A percentile compares a stretch with the other conserved stretches of the same genome.
These are phyloP conservation scores for Scheffersomyces ergatensis DNA, from an alignment of 805 yeast species.

Conservation along the genomic window DNA sequence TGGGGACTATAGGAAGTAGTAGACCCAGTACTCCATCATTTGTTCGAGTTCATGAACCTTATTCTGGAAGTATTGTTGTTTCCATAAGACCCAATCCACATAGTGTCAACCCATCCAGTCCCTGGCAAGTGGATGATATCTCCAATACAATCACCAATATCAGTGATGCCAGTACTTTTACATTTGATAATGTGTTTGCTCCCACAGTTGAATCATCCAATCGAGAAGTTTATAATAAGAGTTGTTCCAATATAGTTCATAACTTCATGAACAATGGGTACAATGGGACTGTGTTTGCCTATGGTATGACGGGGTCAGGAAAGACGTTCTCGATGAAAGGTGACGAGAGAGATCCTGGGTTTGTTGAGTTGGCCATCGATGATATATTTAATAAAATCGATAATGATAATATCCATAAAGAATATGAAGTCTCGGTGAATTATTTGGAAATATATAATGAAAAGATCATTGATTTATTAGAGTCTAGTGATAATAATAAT, in stretches of 20 bases:
- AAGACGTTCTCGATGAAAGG: slow-evolving; percentile 89
- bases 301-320: slow-evolving; percentile 94
- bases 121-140: slow-evolving; percentile 45
- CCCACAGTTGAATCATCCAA: slow-evolving; percentile 47
- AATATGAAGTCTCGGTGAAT: slow-evolving; percentile 55
- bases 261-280: slow-evolving; percentile 64
- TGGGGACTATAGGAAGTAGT: slow-evolving; percentile 20
- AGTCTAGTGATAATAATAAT: background rate
- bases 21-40: slow-evolving; percentile 40
- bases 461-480: slow-evolving; percentile 72
- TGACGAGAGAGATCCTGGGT: slow-evolving; percentile 57
- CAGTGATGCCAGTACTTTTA: slow-evolving; percentile 60
- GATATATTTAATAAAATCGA: slow-evolving; percentile 53
- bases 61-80: slow-evolving; percentile 72
- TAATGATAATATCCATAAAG: slow-evolving; percentile 18
- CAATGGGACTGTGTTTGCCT: slow-evolving; percentile 89
- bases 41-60: slow-evolving; percentile 33
- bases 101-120: slow-evolving; percentile 30
- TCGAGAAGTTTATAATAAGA: slow-evolving; percentile 54
- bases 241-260: slow-evolving; percentile 53
- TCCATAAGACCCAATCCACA: slow-evolving; percentile 76
- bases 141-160: slow-evolving; percentile 40
- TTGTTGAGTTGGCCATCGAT: slow-evolving; percentile 65
- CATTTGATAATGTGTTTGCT: slow-evolving; percentile 77
- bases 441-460: slow-evolving; percentile 89